Conservation (phyloP, 2,329 filamentous ascomycete genomes). For the Alternaria longipes region DNA sequence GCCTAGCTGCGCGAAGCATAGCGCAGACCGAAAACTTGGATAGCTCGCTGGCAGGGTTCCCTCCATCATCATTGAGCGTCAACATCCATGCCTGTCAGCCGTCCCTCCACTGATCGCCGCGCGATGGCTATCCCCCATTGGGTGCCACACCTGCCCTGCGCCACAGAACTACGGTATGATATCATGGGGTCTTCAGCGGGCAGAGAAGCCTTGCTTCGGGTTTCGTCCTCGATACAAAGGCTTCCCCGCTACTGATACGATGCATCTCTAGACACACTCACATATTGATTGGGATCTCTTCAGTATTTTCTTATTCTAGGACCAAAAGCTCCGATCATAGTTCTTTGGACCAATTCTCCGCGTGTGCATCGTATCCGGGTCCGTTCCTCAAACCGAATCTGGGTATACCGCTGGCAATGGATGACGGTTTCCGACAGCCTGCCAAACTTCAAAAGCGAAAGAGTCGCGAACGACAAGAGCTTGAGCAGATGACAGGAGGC, state of each 20-base stretch:
- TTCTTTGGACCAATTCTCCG: background rate
- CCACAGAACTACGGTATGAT: slow-evolving; percentile 36
- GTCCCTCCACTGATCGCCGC: slow-evolving; percentile 25
- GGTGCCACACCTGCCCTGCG: slow-evolving; percentile 33
- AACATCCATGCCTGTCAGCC: slow-evolving; percentile 31
- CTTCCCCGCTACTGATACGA: slow-evolving; percentile 7
- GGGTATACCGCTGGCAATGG: slow-evolving; percentile 21
- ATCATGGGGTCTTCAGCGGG: slow-evolving; percentile 30
- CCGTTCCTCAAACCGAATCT: background rate
- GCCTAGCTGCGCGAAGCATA: slow-evolving; percentile 4
- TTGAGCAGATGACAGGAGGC: slow-evolving; percentile 33
- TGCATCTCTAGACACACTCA: slow-evolving; percentile 7
- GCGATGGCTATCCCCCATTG: slow-evolving; percentile 21
- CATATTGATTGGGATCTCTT: background rate
- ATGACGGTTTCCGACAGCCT: slow-evolving; percentile 33
- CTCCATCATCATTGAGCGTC: slow-evolving; percentile 34
- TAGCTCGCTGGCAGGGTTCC: slow-evolving; percentile 10
- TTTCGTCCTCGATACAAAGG: slow-evolving; percentile 14
- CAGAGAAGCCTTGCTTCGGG: slow-evolving; percentile 20
- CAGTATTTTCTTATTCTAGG: background rate
- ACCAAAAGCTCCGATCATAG: background rate
- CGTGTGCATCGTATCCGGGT: background rate
- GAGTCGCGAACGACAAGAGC: slow-evolving; percentile 42
- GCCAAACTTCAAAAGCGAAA: slow-evolving; percentile 47
- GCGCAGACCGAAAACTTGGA: slow-evolving; percentile 17